These are phyloP conservation scores for Nicotiana noctiflora DNA, from an alignment of 257 asterid species.

Conservation along the genomic window DNA sequence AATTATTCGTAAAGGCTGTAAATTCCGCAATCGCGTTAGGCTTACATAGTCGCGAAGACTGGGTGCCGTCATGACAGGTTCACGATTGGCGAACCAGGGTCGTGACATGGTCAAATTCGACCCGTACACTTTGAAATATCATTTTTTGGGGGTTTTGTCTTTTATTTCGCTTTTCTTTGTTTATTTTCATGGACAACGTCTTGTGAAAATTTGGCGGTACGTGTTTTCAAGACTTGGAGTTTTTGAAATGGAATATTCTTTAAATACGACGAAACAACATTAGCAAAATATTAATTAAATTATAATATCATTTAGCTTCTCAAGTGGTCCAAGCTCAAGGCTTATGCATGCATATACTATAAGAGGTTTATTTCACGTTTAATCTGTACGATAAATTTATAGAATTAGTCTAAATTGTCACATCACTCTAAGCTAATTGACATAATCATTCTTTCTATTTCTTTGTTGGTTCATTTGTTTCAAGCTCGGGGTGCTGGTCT, in stretches of 20 bases:
- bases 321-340: background rate
- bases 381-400: background rate
- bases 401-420: background rate
- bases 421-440: background rate
- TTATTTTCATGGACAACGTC: background rate
- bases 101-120: too few relatives aligned
- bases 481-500: background rate
- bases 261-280: background rate
- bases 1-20: too few relatives aligned
- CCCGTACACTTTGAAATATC: too few relatives aligned
- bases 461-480: background rate
- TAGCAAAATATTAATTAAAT: background rate
- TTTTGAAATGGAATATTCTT: background rate
- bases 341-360: background rate
- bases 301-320: background rate
- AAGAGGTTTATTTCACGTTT: background rate
- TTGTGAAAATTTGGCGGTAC: background rate
- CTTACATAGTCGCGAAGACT: too few relatives aligned
- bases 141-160: too few relatives aligned
- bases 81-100: too few relatives aligned
- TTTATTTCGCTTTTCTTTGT: too few relatives aligned
- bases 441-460: background rate
- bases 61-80: too few relatives aligned
- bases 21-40: too few relatives aligned
- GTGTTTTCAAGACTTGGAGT: background rate